A percentile compares a stretch with the other conserved stretches of the same genome.
phyloP scores from a whole-genome alignment of 2,329 filamentous ascomycete genomes.

The Sarocladium oryzae region DNA sequence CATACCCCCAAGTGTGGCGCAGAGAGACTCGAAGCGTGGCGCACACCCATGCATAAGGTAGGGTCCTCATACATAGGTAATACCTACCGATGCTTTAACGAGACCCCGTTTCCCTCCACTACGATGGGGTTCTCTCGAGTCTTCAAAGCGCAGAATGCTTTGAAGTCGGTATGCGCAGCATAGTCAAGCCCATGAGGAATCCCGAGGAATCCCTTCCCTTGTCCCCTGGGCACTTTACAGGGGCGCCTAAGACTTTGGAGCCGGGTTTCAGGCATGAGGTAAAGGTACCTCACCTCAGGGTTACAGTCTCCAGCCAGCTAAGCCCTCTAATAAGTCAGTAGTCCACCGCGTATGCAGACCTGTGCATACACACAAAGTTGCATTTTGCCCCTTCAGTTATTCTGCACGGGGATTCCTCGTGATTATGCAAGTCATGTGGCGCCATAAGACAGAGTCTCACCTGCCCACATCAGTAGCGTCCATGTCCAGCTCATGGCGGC shows the following conservation, averaged over 20 bases:
- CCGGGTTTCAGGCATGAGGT: neutral
- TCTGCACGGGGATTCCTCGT: slow-evolving; percentile 8
- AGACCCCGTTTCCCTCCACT: too few species aligned
- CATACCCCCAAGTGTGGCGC: neutral
- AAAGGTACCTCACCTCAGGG: neutral
- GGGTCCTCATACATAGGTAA: too few species aligned
- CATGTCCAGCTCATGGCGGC: slow-evolving; percentile 1
- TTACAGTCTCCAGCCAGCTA: too few species aligned
- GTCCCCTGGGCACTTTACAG: too few species aligned
- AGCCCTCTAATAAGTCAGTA: too few species aligned
- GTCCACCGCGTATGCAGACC: neutral
- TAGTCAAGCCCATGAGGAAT: too few species aligned
- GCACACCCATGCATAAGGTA: too few species aligned
- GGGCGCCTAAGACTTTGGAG: neutral
- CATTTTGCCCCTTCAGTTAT: neutral
- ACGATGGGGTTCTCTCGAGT: too few species aligned
- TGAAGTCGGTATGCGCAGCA: too few species aligned
- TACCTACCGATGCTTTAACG: too few species aligned
- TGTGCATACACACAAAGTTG: neutral
- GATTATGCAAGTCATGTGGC: slow-evolving; percentile 9
- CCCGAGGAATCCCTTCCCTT: too few species aligned
- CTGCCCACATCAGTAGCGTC: neutral
- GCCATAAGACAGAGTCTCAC: slow-evolving; percentile 6
- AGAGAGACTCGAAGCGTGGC: neutral
- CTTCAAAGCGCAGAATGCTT: too few species aligned